phyloP scores from a whole-genome alignment of 306 rosid species.

The Canavalia ensiformis region DNA sequence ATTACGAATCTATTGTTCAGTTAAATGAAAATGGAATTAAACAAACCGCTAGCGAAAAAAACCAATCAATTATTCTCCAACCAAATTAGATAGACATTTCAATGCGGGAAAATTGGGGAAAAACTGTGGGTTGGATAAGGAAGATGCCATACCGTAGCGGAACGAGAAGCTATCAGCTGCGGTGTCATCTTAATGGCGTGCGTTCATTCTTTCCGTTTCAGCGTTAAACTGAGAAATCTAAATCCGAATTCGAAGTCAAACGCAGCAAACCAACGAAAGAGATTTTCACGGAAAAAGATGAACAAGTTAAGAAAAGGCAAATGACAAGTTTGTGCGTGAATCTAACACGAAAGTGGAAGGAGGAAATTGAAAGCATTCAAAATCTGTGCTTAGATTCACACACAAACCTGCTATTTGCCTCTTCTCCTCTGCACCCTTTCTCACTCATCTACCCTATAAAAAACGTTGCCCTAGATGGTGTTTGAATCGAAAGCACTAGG shows the following conservation, averaged over 20 bases:
- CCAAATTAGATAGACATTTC: not conserved
- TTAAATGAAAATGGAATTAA: not conserved
- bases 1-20: not conserved
- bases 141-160: not conserved
- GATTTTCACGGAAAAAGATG: not conserved
- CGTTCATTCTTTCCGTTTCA: not conserved
- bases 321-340: slow-evolving; percentile 60
- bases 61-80: too few relatives aligned
- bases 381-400: slow-evolving; percentile 24
- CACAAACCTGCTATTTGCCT: slow-evolving; percentile 49
- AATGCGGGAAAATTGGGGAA: not conserved
- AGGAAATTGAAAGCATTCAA: not conserved
- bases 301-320: not conserved
- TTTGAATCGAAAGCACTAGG: not conserved
- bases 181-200: not conserved
- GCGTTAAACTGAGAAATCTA: not conserved
- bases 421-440: not conserved
- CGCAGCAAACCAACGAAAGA: not conserved
- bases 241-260: not conserved
- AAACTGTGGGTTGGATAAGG: not conserved
- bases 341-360: slow-evolving; percentile 19
- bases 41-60: not conserved
- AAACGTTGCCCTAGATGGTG: too few relatives aligned
- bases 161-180: not conserved
- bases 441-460: not conserved